A percentile compares a stretch with the other conserved stretches of the same genome.
phyloP scores from a whole-genome alignment of 371 early-diverging fungal species.

The Apophysomyces sp. region DNA sequence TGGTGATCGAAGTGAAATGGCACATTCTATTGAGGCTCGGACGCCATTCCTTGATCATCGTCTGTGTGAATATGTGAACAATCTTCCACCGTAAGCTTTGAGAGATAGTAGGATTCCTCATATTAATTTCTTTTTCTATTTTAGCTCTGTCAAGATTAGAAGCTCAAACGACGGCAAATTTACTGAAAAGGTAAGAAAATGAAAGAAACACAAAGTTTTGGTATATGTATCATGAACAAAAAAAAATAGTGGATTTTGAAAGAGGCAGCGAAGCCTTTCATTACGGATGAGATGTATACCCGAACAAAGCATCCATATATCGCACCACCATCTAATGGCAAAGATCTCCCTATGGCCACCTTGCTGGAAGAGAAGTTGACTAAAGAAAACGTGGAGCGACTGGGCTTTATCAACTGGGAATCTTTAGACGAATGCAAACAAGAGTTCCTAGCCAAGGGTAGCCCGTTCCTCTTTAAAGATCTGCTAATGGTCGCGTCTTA shows the following conservation, averaged over 20 bases:
- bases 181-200: slow-evolving; percentile 13
- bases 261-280: slow-evolving; percentile 22
- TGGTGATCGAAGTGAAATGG: slow-evolving; percentile 29
- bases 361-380: slow-evolving; percentile 9
- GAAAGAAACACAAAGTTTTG: not conserved
- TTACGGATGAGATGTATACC: slow-evolving; percentile 20
- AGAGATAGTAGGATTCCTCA: not conserved
- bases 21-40: slow-evolving; percentile 25
- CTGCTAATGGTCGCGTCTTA: slow-evolving; percentile 17
- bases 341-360: not conserved
- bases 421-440: not conserved
- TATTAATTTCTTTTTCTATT: not conserved
- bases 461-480: slow-evolving; percentile 5
- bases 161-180: slow-evolving; percentile 8
- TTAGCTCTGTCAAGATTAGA: slow-evolving; percentile 18
- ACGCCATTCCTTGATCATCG: slow-evolving; percentile 24
- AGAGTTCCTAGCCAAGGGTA: not conserved
- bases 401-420: slow-evolving; percentile 15
- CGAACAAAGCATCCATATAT: slow-evolving; percentile 22
- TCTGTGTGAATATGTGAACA: slow-evolving; percentile 23
- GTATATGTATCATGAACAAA: not conserved
- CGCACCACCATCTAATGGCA: slow-evolving; percentile 15
- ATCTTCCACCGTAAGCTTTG: slow-evolving; percentile 15
- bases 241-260: slow-evolving; percentile 15
- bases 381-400: slow-evolving; percentile 10